Evolutionary conservation across 306 rosid genomes (phyloP).

Genomic region (Cicer yamashitae): DNA sequence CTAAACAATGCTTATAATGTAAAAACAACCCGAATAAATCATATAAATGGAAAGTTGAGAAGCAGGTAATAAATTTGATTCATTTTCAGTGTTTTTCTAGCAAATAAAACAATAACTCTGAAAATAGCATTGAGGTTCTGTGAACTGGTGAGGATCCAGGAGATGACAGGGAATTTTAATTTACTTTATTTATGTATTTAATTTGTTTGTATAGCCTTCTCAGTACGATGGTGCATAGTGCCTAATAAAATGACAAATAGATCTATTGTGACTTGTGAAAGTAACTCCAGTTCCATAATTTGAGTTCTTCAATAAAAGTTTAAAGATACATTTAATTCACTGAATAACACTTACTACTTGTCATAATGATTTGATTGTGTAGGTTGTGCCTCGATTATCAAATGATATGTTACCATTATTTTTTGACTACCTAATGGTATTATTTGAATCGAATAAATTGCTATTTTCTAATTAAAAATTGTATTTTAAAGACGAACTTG

Average conservation of each 20-base stretch:
- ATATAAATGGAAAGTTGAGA: slow-evolving; percentile 8
- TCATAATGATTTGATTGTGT: background rate
- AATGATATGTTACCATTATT: background rate
- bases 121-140: background rate
- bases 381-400: background rate
- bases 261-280: background rate
- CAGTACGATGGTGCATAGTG: background rate
- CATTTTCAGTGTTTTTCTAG: slow-evolving; percentile 14
- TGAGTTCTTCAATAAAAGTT: background rate
- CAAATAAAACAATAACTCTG: background rate
- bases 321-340: background rate
- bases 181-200: background rate
- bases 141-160: background rate
- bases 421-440: slow-evolving; percentile 5
- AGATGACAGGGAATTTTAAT: background rate
- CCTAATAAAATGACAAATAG: background rate
- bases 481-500: background rate
- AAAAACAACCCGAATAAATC: background rate
- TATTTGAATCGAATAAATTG: background rate
- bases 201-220: background rate
- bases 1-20: slow-evolving; percentile 5
- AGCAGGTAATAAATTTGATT: background rate
- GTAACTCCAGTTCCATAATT: background rate
- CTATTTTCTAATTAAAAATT: background rate
- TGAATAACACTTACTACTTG: background rate